Evolutionary conservation across 768 basidiomycete species (phyloP).

Genomic region (Auriscalpium vulgare): DNA sequence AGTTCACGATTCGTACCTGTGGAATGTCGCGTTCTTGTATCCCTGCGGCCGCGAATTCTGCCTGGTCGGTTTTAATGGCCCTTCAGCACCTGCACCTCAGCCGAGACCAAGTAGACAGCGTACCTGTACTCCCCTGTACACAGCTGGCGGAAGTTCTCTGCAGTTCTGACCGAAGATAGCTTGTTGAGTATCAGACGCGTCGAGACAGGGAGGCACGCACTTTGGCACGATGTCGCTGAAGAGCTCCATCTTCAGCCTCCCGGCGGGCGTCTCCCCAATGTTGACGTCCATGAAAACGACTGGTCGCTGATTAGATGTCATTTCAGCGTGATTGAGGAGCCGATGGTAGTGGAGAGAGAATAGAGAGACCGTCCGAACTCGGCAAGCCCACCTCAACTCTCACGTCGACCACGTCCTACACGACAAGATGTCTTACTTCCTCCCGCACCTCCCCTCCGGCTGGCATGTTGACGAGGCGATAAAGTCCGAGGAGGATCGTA

Average conservation of each 20-base stretch:
- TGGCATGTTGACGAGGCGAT: conserved; percentile 99
- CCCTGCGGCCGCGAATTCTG: conserved; percentile 83
- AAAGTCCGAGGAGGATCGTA: conserved; percentile 93
- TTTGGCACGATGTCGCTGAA: conserved; percentile 95
- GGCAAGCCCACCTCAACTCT: too few species aligned
- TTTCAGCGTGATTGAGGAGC: not conserved
- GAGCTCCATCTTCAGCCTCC: conserved; percentile 94
- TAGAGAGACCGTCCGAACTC: too few species aligned
- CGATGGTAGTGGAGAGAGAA: not conserved
- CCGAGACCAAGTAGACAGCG: conserved; percentile 11
- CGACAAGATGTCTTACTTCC: conserved; percentile 73
- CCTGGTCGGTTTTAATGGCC: conserved; percentile 29
- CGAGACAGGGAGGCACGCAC: conserved; percentile 34
- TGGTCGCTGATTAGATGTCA: conserved; percentile 50
- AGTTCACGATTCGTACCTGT: conserved; percentile 49
- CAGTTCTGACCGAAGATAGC: conserved; percentile 55
- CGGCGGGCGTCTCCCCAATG: conserved; percentile 94
- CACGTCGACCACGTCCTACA: not conserved
- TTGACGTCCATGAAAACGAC: conserved; percentile 96
- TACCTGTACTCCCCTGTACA: conserved; percentile 97
- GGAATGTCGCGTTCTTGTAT: conserved; percentile 87
- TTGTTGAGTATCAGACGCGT: conserved; percentile 1
- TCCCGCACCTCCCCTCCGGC: conserved; percentile 81
- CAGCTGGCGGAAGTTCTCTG: conserved; percentile 95
- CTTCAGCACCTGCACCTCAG: not conserved